These are phyloP conservation scores for Nemania sp. DNA, from an alignment of 2,329 filamentous ascomycete species.

Conservation along the genomic window DNA sequence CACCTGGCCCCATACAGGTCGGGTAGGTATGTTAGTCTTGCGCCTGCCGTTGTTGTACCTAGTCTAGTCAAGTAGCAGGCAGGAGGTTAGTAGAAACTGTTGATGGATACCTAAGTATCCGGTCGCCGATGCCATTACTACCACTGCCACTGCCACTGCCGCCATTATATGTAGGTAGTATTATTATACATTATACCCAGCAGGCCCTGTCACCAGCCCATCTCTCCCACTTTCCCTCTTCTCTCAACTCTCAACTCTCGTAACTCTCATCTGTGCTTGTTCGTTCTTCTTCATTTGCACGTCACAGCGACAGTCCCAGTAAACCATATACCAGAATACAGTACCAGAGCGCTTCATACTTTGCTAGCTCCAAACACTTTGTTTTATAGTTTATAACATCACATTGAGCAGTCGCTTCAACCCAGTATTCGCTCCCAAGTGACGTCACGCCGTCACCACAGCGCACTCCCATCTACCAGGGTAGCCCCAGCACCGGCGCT, in stretches of 20 bases:
- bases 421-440: constrained; percentile 1
- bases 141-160: background rate
- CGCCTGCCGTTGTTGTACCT: too few species aligned
- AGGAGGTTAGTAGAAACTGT: background rate
- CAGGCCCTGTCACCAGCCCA: constrained; percentile 8
- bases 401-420: constrained; percentile 10
- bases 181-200: constrained; percentile 2
- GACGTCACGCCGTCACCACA: constrained; percentile 34
- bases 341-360: constrained; percentile 20
- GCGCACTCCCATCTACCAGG: background rate
- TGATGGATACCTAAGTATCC: background rate
- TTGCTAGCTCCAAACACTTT: constrained; percentile 18
- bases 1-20: constrained; percentile 21
- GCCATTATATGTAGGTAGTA: background rate
- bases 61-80: background rate
- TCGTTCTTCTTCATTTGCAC: constrained; percentile 12
- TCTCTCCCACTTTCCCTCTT: constrained; percentile 19
- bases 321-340: constrained; percentile 21
- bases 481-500: constrained; percentile 5
- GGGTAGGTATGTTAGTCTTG: background rate
- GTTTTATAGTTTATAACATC: constrained; percentile 11
- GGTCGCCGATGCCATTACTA: too few species aligned
- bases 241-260: constrained; percentile 11
- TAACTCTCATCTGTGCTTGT: constrained; percentile 7
- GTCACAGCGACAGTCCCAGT: constrained; percentile 17